These are phyloP conservation scores for Mycosphaerella sp. DNA, from an alignment of 2,329 filamentous ascomycete species.

Conservation along the genomic window DNA sequence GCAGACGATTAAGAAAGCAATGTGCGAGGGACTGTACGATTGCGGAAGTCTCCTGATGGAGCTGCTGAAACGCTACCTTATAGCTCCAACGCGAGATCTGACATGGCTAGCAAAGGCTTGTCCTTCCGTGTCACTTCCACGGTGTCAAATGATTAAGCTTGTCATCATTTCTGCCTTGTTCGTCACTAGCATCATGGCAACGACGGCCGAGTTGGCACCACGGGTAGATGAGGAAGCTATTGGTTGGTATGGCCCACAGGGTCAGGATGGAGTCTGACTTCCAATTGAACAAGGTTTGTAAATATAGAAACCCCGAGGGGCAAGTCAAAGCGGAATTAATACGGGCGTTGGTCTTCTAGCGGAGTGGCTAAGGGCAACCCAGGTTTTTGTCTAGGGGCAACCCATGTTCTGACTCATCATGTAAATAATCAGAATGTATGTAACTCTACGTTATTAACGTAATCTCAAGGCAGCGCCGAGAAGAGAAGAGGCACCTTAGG, in stretches of 20 bases:
- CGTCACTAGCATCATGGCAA: neutral
- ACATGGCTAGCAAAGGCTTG: neutral
- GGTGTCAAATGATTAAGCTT: neutral
- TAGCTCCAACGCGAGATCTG: neutral
- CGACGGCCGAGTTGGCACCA: slow-evolving; percentile 1
- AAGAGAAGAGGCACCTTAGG: no score
- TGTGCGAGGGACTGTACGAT: neutral
- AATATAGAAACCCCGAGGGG: slow-evolving; percentile 1
- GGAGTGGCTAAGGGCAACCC: no score
- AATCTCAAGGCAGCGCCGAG: no score
- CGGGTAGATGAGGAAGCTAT: neutral
- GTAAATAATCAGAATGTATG: no score
- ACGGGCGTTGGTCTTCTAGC: neutral
- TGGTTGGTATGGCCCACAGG: slow-evolving; percentile 6
- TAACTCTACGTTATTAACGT: no score
- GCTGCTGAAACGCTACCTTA: neutral
- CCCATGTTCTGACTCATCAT: no score
- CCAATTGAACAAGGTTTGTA: slow-evolving; percentile 2
- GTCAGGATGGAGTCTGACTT: slow-evolving; percentile 10
- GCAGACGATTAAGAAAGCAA: neutral
- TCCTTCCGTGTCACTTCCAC: neutral
- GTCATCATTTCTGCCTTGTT: neutral
- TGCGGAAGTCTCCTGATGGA: neutral
- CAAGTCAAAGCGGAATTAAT: neutral
- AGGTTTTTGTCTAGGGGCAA: no score